Percentiles rank a stretch among this genome's conserved stretches.
Evolutionary conservation across 1,284 basidiomycete species (phyloP).

Genomic region (Ustilago trichophora): DNA sequence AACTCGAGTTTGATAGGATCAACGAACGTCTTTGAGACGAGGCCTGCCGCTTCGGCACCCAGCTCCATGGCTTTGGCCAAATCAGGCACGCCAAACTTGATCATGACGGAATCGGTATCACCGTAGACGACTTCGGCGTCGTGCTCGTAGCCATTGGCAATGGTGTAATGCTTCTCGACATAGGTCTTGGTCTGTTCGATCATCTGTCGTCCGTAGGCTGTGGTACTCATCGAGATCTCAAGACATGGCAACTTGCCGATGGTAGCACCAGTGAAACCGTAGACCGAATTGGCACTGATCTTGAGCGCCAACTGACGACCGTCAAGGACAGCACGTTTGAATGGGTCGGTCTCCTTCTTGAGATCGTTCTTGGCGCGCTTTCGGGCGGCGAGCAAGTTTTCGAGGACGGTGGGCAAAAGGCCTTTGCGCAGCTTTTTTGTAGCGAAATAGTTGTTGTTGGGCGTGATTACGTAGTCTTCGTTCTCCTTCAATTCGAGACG

Average conservation of each 20-base stretch:
- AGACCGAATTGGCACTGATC: slow-evolving; percentile 66
- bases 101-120: slow-evolving; percentile 67
- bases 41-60: slow-evolving; percentile 89
- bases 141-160: slow-evolving; percentile 65
- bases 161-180: slow-evolving; percentile 63
- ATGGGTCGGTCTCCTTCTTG: slow-evolving; percentile 65
- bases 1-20: slow-evolving; percentile 66
- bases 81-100: slow-evolving; percentile 64
- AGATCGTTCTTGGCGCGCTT: slow-evolving; percentile 65
- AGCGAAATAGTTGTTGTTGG: slow-evolving; percentile 66
- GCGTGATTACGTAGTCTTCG: slow-evolving; percentile 63
- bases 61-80: slow-evolving; percentile 62
- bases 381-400: slow-evolving; percentile 60
- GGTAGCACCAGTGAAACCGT: slow-evolving; percentile 66
- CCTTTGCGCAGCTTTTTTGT: slow-evolving; percentile 60
- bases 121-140: slow-evolving; percentile 66
- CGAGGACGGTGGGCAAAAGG: slow-evolving; percentile 62
- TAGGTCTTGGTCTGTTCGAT: slow-evolving; percentile 64
- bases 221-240: slow-evolving; percentile 66
- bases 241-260: slow-evolving; percentile 65
- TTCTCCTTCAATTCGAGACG: slow-evolving; percentile 58
- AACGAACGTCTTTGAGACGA: slow-evolving; percentile 72
- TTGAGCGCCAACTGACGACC: slow-evolving; percentile 65
- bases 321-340: slow-evolving; percentile 65
- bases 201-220: slow-evolving; percentile 66